Base-by-base conservation (phyloP, 345 rosid genomes). In the Linum usitatissimum region DNA sequence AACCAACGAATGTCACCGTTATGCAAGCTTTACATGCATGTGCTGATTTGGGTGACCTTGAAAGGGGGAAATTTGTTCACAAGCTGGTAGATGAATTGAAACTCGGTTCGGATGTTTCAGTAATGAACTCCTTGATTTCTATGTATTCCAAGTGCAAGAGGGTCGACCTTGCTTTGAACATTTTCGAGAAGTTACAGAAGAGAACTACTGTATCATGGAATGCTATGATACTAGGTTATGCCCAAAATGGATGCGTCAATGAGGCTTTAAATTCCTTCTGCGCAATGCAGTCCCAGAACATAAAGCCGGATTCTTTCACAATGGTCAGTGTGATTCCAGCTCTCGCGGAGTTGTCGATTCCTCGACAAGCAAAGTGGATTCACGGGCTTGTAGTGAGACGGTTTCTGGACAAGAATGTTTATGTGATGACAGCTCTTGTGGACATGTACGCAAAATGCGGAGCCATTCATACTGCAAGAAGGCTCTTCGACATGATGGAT, bases 391-490 rank as follows among this genome's bases (percentile, higher is more conserved):
- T 63, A n/a, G 67, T 72, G 5, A 17, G 76, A 34, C 59, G 65
- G 28, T 45, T 20, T 60, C 55, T 68, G 53, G 65, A 72, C 36
- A 59, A 60, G 18, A 72, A 67, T 40, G 68, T 72, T 39, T 72
- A 67, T 40, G 76, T 72, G 23, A 72, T 67, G 66, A 72, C 76
- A 58, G 76, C 76, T 31, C 76, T 72, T 28, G 65, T 72, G 17
- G 76, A 72, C 53, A 72, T 67, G 76, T 72, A 72, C 63, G 71
- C 71, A 6, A 72, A 72, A 64, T 72, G 76, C 17, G 76, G 76
- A 54, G 68, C 76, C 60, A 64, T 72, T 54, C 58, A 59, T 40
- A 67, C 62, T 12, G 76, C 71, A 19, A 72, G 71, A 60, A 64
- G 64, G 61, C 76, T 72, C 53, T 72, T 72, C 58, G 68, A 72